phyloP scores from a whole-genome alignment of 164 flowering plant species.

The Buxus sempervirens region DNA sequence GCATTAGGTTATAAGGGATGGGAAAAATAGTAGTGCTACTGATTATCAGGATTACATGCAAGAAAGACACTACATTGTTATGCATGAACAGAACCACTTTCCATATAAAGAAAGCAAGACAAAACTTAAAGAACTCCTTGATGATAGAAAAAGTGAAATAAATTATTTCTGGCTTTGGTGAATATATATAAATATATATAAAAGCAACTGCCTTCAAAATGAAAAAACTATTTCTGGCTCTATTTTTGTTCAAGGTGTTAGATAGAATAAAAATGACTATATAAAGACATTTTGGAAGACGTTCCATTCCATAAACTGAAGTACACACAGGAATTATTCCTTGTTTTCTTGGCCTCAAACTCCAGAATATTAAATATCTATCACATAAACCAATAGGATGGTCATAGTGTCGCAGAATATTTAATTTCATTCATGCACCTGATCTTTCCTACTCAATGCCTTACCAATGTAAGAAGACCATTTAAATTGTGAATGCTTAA shows the following conservation, averaged over 20 bases:
- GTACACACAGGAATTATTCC: neutral
- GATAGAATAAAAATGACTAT: too few relatives aligned
- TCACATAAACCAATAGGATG: neutral
- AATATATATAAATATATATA: too few relatives aligned
- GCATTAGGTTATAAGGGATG: neutral
- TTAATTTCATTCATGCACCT: neutral
- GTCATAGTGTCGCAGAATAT: neutral
- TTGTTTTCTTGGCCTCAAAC: neutral
- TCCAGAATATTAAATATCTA: too few relatives aligned
- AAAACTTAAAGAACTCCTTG: neutral
- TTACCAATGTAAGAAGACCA: neutral
- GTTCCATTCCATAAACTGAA: neutral
- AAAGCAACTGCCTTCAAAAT: too few relatives aligned
- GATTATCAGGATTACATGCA: neutral
- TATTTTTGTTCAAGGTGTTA: too few relatives aligned
- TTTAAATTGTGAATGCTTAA: neutral
- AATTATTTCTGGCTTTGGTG: too few relatives aligned
- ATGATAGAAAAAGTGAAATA: too few relatives aligned
- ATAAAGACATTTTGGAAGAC: neutral
- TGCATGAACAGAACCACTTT: neutral
- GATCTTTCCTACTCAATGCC: neutral
- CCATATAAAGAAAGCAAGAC: neutral
- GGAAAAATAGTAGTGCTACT: neutral
- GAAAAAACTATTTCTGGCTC: too few relatives aligned
- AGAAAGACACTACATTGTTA: too few relatives aligned